Base-by-base conservation (phyloP, 2,329 filamentous ascomycete genomes). In the Ascochyta koolunga region DNA sequence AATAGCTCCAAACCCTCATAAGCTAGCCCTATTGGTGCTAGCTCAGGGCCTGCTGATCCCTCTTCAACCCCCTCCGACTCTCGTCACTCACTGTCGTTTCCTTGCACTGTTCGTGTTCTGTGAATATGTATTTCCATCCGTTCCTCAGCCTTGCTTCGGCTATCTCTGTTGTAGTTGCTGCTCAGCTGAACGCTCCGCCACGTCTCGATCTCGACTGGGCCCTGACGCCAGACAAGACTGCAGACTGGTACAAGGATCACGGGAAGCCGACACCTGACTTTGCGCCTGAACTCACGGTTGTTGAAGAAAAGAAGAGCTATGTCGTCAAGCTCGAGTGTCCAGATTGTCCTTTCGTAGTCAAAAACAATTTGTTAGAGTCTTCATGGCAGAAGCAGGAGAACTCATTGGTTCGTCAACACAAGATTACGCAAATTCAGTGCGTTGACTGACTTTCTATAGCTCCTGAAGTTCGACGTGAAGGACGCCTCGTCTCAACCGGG, bases 281-380 rank as follows among this genome's bases (percentile, higher is more conserved):
- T 27, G 64, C 63, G 2, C 45, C 61, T 25, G 48, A 50, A 13
- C 44, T 71, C 33, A 65, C 62, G 1, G 56, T 59, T 9, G 49
- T 65, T 13, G 54, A 64, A 22, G 25, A 40, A 13, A 61, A 66
- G 31, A 66, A 61, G 32, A 66, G 57, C 33, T 72, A 68, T 43
- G 42, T 65, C 4, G 66, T 70, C 25, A 70, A 72, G 50, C 45
- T 71, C 16, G 66, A 65, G 11, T 72, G 69, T 38, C 25, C 62
- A 0, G 66, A 56, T 5, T 72, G 68, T 52, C 67, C 68, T 9
- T 67, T 68, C 49, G 56, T 56, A 1, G 52, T 62, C 9, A 52
- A 59, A 19, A 40, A 55, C 10, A 33, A 27, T 9, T 21, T 50
- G 4, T n/a, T 44, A 8, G 25, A 54, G 40, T 37, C 46, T 5